Evolutionary conservation across 805 yeast genomes (phyloP), one percentile per base, ranked within the genome.

Genomic region (Metschnikowia lochheadii): DNA sequence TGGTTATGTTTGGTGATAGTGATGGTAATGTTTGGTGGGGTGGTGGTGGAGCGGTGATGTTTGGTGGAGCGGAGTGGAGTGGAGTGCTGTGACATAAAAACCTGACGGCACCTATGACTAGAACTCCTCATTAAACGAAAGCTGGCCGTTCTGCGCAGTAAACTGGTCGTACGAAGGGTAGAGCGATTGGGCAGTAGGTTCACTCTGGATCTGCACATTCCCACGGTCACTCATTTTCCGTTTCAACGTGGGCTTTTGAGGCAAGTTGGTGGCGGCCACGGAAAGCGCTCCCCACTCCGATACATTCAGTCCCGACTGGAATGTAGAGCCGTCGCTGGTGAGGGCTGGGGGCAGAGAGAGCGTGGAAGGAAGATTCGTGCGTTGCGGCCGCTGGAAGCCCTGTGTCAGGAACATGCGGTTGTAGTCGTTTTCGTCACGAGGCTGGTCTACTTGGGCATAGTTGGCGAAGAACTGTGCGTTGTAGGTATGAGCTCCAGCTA

Each of bases 261-360:
- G 56, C 48, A 48, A 46, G 14, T 46, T 46, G 5, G 41, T 39
- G 5, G 43, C 23, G 40, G 42, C 39, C 40, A 48, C 33, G 4
- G 31, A 33, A 14, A 48, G 40, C 10, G 43, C 46, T n/a, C 56
- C 59, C 81, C 80, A 77, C 36, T 71, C 72, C 20, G 72, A 65
- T 40, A 77, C 65, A 42, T 70, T 69, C 35, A 76, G 73, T 1
- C 73, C 70, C 6, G 72, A 62, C 23, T 68, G 72, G 44, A 68
- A 58, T 0, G 83, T 80, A 0, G 82, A 76, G 1, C 76, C 76
- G 13, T 54, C 62, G 51, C 63, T 70, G 31, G 71, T 62, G 45
- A 79, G 66, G 0, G 75, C 58, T 1, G 84, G 84, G 4, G 81
- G 81, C 46, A 63, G 68, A 6, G 54, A 51, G 57, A 75, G 52